phyloP scores from a whole-genome alignment of 2,329 filamentous ascomycete genomes.

The Claviceps citrina region DNA sequence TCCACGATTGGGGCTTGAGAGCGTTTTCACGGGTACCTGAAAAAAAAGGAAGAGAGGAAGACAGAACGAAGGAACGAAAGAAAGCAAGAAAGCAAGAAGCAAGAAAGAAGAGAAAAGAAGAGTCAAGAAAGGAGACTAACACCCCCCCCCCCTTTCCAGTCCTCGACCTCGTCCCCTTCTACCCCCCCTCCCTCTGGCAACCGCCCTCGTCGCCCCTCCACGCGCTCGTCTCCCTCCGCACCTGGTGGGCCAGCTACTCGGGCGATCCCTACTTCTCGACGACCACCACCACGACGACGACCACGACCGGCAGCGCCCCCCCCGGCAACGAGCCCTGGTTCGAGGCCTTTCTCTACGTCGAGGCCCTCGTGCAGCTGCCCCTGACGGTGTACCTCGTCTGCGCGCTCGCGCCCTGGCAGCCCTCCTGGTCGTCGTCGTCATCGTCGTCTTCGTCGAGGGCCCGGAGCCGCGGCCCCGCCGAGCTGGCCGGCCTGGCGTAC shows the following conservation, averaged over 20 bases:
- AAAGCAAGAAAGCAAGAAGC: neutral
- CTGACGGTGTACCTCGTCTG: slow-evolving; percentile 32
- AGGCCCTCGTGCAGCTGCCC: slow-evolving; percentile 35
- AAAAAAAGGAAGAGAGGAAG: too few species aligned
- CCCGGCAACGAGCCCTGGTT: slow-evolving; percentile 37
- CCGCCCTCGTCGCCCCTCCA: slow-evolving; percentile 29
- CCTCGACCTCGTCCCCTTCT: slow-evolving; percentile 38
- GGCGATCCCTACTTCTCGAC: slow-evolving; percentile 42
- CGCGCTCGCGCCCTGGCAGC: slow-evolving; percentile 21
- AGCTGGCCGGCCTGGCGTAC: slow-evolving; percentile 37
- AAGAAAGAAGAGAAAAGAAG: neutral
- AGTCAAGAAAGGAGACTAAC: neutral
- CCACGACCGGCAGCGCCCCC: slow-evolving; percentile 16
- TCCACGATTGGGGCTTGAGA: too few species aligned
- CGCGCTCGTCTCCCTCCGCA: slow-evolving; percentile 28
- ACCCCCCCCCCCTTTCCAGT: slow-evolving; percentile 18
- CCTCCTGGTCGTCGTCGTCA: too few species aligned
- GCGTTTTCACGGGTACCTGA: too few species aligned
- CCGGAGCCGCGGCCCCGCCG: slow-evolving; percentile 24
- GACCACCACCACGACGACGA: too few species aligned
- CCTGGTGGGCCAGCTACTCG: slow-evolving; percentile 30
- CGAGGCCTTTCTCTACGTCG: slow-evolving; percentile 32
- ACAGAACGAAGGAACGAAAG: neutral
- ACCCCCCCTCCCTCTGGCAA: slow-evolving; percentile 31
- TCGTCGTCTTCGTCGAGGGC: too few species aligned